Base-by-base conservation (phyloP, 805 yeast genomes). In the Cyberlindnera misumaiensis region DNA sequence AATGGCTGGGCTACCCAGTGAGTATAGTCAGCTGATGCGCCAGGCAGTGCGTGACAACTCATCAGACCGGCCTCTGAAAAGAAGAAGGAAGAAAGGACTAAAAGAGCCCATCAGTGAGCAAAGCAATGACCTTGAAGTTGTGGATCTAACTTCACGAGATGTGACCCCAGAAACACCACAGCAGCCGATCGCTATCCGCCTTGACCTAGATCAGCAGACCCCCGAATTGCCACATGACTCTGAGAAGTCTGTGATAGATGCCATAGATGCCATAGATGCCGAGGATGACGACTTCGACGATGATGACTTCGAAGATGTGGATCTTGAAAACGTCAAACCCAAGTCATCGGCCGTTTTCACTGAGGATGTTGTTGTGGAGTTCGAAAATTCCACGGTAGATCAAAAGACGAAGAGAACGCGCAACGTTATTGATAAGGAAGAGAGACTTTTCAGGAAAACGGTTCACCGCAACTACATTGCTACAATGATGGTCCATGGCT, bases 401-500 rank as follows among this genome's bases (percentile, higher is more conserved):
- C 55, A 51, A 26, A 25, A 15, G 40, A 55, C 40, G 46, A 48
- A 38, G 45, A 53, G 27, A 45, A 50, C 34, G 45, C 50, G 18
- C 40, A 51, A 61, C 40, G 44, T 72, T 0, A 68, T 80, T 2
- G 54, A 70, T 4, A 68, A 66, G 37, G 82, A 78, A 31, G 89
- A 83, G 51, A 62, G 83, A 13, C 49, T 50, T 1, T 58, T 56
- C 32, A 61, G 97, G 14, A 64, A 67, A 34, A 46, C 57, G 0
- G 56, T 77, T 8, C 97, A 89, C 55, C 70, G 75, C 59, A 46
- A 73, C 36, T 72, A 75, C 41, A 48, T 90, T 3, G 63, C 74
- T 12, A 59, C 71, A 17, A 73, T 86, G 75, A 58, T 83, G 38
- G 54, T 71, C 2, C 94, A 85, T 55, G 93, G 88, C 0, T 66